Conservation (phyloP, 2,329 filamentous ascomycete genomes). For the Trichoderma sp. region DNA sequence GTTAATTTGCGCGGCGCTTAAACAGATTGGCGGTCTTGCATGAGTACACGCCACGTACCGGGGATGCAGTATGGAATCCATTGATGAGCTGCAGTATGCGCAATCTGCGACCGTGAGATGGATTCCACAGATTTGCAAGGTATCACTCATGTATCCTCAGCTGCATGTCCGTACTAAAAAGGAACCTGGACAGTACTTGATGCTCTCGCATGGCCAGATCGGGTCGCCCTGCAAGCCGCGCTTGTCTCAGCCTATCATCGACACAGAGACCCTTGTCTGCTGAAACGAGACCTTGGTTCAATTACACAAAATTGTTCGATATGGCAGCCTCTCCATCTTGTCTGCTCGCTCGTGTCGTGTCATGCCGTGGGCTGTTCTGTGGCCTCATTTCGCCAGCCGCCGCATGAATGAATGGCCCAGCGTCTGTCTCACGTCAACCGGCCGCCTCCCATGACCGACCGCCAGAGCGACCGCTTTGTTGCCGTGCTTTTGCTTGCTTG, state of each 20-base stretch:
- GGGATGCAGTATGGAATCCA: background rate
- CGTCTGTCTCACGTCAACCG: conserved; percentile 8
- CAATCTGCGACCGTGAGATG: background rate
- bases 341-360: background rate
- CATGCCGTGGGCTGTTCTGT: background rate
- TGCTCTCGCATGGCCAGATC: background rate
- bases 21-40: background rate
- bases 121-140: background rate
- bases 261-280: background rate
- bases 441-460: background rate
- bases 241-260: conserved; percentile 3
- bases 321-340: background rate
- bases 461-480: background rate
- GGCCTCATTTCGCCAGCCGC: conserved; percentile 6
- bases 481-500: background rate
- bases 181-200: background rate
- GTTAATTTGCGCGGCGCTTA: conserved; percentile 15
- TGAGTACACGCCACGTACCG: background rate
- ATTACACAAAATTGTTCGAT: background rate
- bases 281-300: conserved; percentile 9
- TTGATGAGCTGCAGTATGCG: background rate
- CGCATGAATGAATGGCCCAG: background rate
- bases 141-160: background rate
- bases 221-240: conserved; percentile 1
- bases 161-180: background rate